These are phyloP conservation scores for Melanopsichium pennsylvanicum DNA, from an alignment of 1,284 basidiomycete genomes.

Conservation along the genomic window DNA sequence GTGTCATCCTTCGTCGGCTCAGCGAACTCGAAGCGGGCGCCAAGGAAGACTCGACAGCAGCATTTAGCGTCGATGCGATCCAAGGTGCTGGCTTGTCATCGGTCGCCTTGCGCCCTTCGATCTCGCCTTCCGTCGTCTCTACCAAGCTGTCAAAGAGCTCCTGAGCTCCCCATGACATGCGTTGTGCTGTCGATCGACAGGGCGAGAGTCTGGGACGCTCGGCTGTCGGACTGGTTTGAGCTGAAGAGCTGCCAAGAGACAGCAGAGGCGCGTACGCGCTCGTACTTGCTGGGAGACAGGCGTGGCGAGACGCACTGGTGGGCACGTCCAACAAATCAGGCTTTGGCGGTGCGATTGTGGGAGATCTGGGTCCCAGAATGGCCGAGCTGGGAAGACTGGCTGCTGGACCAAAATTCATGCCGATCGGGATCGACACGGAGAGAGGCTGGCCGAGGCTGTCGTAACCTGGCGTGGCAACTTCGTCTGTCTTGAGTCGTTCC, in stretches of 20 bases:
- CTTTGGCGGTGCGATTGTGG: conserved; percentile 10
- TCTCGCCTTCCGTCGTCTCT: conserved; percentile 8
- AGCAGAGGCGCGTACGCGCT: conserved; percentile 50
- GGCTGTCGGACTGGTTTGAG: conserved; percentile 25
- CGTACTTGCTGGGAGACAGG: conserved; percentile 27
- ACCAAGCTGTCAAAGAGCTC: conserved; percentile 47
- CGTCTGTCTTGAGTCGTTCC: conserved; percentile 15
- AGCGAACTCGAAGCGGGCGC: conserved; percentile 15
- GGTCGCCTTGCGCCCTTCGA: background rate
- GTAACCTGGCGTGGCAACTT: conserved; percentile 22
- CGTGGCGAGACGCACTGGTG: conserved; percentile 16
- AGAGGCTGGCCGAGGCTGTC: conserved; percentile 36
- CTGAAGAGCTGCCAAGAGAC: conserved; percentile 22
- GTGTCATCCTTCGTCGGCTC: conserved; percentile 23
- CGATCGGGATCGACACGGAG: conserved; percentile 37
- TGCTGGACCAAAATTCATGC: conserved; percentile 21
- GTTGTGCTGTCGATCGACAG: conserved; percentile 19
- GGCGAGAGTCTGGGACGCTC: conserved; percentile 29
- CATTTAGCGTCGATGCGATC: conserved; percentile 55
- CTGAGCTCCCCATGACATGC: conserved; percentile 43
- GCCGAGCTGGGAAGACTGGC: conserved; percentile 41
- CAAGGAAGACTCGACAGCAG: conserved; percentile 6
- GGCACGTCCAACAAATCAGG: conserved; percentile 23
- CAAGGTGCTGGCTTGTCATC: conserved; percentile 51
- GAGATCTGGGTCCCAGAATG: conserved; percentile 41